These are phyloP conservation scores for Pugionium dolabratum DNA, from an alignment of 345 rosid genomes.

Conservation along the genomic window DNA sequence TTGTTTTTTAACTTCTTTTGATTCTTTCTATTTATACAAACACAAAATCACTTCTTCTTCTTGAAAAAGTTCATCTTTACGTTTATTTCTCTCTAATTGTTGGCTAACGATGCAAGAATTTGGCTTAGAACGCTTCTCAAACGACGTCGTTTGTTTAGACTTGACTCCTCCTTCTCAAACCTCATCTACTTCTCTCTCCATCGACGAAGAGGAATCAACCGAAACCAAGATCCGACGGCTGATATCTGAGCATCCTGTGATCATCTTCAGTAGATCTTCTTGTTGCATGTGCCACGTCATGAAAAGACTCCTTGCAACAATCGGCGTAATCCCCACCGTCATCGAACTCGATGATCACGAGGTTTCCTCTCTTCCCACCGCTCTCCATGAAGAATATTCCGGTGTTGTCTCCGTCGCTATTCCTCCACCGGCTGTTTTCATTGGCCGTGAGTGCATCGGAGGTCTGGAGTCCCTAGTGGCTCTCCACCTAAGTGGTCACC, in stretches of 20 bases:
- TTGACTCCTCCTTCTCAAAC: constrained; percentile 49
- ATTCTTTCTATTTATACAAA: constrained; percentile 41
- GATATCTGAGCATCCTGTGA: constrained; percentile 86
- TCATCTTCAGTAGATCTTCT: constrained; percentile 81
- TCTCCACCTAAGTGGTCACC: constrained; percentile 83
- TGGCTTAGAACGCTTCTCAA: constrained; percentile 55
- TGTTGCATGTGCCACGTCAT: constrained; percentile 99
- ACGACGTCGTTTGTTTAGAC: constrained; percentile 50
- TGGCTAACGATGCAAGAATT: constrained; percentile 60
- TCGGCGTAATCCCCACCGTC: constrained; percentile 89
- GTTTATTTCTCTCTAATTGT: constrained; percentile 9
- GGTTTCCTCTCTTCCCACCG: constrained; percentile 60
- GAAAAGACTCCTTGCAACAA: constrained; percentile 69
- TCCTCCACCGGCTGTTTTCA: constrained; percentile 64
- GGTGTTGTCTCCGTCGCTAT: constrained; percentile 31
- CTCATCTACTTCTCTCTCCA: constrained; percentile 55
- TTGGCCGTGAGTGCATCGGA: constrained; percentile 79
- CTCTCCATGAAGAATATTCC: constrained; percentile 33
- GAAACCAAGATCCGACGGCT: constrained; percentile 76
- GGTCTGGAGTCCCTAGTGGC: constrained; percentile 91
- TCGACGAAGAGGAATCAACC: constrained; percentile 74
- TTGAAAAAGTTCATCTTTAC: constrained; percentile 13
- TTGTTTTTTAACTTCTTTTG: constrained; percentile 28
- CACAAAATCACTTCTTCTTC: constrained; percentile 37
- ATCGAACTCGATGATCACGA: constrained; percentile 90